phyloP scores from a whole-genome alignment of 805 yeast genomes.

The Danielia reshetovae region DNA sequence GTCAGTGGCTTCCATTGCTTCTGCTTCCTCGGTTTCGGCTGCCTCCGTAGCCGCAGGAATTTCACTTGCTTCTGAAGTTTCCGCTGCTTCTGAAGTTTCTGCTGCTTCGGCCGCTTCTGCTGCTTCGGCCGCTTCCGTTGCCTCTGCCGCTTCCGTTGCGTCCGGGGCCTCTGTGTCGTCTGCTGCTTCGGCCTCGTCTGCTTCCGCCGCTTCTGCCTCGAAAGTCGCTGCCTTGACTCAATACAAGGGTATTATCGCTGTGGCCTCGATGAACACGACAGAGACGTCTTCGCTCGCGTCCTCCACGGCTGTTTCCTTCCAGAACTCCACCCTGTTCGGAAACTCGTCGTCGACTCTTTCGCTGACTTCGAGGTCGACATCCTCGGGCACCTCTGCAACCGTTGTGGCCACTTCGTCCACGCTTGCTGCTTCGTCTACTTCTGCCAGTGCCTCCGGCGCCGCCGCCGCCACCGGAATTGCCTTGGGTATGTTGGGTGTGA shows the following conservation, averaged over 20 bases:
- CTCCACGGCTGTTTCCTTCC: constrained; percentile 6
- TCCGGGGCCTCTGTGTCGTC: constrained; percentile 1
- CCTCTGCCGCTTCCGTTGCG: constrained; percentile 16
- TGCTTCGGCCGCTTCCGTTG: constrained; percentile 5
- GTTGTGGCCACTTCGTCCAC: constrained; percentile 10
- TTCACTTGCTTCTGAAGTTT: constrained; percentile 3
- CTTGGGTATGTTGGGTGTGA: constrained; percentile 25
- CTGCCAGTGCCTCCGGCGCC: constrained; percentile 1
- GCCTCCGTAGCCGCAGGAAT: constrained; percentile 1
- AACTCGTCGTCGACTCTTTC: constrained; percentile 3
- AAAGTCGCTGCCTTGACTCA: constrained; percentile 3
- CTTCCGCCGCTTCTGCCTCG: constrained; percentile 9
- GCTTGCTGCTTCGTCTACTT: constrained; percentile 18
- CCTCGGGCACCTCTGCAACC: constrained; percentile 7
- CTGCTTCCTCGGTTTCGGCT: constrained; percentile 5
- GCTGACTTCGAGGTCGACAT: no score
- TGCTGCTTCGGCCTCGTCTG: constrained; percentile 5
- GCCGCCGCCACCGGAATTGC: constrained; percentile 16
- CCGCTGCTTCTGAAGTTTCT: constrained; percentile 4
- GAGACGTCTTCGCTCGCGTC: constrained; percentile 6
- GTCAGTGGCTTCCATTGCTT: constrained; percentile 14
- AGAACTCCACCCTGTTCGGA: constrained; percentile 8
- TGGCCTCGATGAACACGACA: constrained; percentile 16
- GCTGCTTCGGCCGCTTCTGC: constrained; percentile 8
- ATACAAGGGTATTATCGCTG: constrained; percentile 23